phyloP scores from a whole-genome alignment of 2,329 filamentous ascomycete genomes.

The Verticillium albo-atrum region DNA sequence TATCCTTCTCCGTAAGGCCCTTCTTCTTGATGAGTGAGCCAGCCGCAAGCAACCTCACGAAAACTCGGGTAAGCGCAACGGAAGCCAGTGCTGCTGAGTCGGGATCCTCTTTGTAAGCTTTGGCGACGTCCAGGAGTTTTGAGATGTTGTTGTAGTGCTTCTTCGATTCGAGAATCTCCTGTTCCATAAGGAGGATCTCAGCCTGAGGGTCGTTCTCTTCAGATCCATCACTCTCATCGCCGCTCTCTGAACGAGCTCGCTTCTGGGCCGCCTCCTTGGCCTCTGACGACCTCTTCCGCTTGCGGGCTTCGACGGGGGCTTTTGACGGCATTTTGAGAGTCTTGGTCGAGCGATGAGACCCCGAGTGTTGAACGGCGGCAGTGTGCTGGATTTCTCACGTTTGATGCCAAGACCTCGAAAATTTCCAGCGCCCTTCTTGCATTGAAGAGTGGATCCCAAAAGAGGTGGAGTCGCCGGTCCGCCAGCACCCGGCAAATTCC shows the following conservation, averaged over 20 bases:
- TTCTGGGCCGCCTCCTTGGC: slow-evolving; percentile 43
- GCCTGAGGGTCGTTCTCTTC: slow-evolving; percentile 47
- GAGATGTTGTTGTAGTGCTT: slow-evolving; percentile 92
- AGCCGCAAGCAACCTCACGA: slow-evolving; percentile 72
- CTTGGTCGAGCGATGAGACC: not conserved
- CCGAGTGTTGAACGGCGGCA: not conserved
- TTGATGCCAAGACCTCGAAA: slow-evolving; percentile 3
- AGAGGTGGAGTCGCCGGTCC: not conserved
- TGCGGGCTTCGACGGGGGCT: slow-evolving; percentile 28
- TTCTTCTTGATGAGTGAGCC: slow-evolving; percentile 66
- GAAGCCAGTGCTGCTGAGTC: slow-evolving; percentile 63
- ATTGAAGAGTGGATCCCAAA: not conserved
- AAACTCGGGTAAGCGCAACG: slow-evolving; percentile 81
- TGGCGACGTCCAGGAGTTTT: slow-evolving; percentile 57
- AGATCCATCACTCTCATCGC: slow-evolving; percentile 30
- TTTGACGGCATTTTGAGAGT: slow-evolving; percentile 19
- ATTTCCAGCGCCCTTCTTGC: slow-evolving; percentile 1
- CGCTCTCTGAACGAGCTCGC: slow-evolving; percentile 43
- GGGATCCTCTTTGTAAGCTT: slow-evolving; percentile 40
- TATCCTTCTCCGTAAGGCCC: slow-evolving; percentile 66
- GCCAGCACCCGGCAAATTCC: slow-evolving; percentile 16
- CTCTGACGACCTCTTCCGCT: slow-evolving; percentile 46
- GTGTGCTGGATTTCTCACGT: not conserved
- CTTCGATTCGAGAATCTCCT: slow-evolving; percentile 76
- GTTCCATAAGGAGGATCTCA: slow-evolving; percentile 71